Conservation (phyloP, 176 grass and related monocot genomes). For the Oryza nivara region DNA sequence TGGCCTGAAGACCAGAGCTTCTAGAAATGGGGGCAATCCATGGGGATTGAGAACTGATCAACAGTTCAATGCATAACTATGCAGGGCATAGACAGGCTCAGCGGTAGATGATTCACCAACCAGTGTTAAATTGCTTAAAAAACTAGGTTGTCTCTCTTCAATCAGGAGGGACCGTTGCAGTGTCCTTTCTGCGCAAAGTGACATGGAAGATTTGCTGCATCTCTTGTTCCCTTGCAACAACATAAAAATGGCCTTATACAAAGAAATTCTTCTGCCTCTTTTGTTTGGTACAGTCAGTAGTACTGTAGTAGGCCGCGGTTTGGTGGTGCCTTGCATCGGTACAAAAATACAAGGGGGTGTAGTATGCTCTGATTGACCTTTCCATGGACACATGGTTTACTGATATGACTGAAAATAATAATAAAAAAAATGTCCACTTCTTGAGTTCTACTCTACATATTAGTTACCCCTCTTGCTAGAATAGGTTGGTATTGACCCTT, state of each 20-base stretch:
- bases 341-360: background rate
- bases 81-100: slow-evolving; percentile 24
- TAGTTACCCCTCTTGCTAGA: background rate
- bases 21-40: slow-evolving; percentile 10
- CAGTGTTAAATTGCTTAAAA: slow-evolving; percentile 38
- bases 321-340: background rate
- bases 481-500: background rate
- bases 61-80: background rate
- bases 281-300: slow-evolving; percentile 18
- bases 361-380: background rate
- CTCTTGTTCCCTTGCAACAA: slow-evolving; percentile 2
- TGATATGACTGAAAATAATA: background rate
- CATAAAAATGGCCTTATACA: slow-evolving; percentile 8
- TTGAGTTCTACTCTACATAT: background rate
- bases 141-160: slow-evolving; percentile 35
- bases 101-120: slow-evolving; percentile 39
- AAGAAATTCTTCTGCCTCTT: slow-evolving; percentile 24
- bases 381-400: background rate
- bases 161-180: background rate
- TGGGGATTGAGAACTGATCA: background rate
- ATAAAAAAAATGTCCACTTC: background rate
- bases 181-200: slow-evolving; percentile 26
- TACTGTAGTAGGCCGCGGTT: background rate
- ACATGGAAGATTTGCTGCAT: slow-evolving; percentile 33
- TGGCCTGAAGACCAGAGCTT: background rate